A percentile compares a stretch with the other conserved stretches of the same genome.
Conservation (phyloP, 2,329 filamentous ascomycete species). For the Aureobasidium sp. region DNA sequence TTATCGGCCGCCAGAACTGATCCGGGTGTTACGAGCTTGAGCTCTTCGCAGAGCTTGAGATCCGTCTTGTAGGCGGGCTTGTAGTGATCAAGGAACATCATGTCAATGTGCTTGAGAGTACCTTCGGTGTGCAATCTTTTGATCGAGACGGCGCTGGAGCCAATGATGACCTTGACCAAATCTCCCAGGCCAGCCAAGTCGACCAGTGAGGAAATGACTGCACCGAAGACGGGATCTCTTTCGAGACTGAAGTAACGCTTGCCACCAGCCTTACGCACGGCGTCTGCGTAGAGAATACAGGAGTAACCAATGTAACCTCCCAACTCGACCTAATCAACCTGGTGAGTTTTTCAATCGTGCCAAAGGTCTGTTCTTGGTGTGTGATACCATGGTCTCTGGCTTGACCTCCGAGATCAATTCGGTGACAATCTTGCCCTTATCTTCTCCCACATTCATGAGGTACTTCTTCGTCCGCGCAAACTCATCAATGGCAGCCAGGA, state of each 20-base stretch:
- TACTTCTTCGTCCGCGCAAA: conserved; percentile 60
- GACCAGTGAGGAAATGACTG: conserved; percentile 61
- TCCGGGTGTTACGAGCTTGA: conserved; percentile 57
- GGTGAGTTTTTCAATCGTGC: conserved; percentile 20
- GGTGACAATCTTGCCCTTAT: conserved; percentile 65
- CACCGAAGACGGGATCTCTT: conserved; percentile 65
- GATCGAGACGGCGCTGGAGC: conserved; percentile 60
- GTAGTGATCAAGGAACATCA: conserved; percentile 75
- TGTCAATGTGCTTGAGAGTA: conserved; percentile 53
- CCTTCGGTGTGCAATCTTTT: conserved; percentile 51
- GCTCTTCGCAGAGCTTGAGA: conserved; percentile 67
- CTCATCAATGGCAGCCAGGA: conserved; percentile 65
- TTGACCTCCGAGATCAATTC: conserved; percentile 61
- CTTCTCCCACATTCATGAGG: conserved; percentile 72
- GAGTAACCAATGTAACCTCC: conserved; percentile 81
- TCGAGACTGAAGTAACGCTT: conserved; percentile 65
- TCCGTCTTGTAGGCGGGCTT: conserved; percentile 70
- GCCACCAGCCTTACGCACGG: conserved; percentile 57
- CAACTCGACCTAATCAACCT: conserved; percentile 54
- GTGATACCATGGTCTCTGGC: conserved; percentile 55
- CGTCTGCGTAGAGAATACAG: conserved; percentile 65
- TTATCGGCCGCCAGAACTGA: conserved; percentile 63
- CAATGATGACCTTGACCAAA: conserved; percentile 63
- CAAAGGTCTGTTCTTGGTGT: neutral
- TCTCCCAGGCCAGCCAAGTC: conserved; percentile 67